phyloP scores from a whole-genome alignment of 257 asterid species.

The Nemophila menziesii region DNA sequence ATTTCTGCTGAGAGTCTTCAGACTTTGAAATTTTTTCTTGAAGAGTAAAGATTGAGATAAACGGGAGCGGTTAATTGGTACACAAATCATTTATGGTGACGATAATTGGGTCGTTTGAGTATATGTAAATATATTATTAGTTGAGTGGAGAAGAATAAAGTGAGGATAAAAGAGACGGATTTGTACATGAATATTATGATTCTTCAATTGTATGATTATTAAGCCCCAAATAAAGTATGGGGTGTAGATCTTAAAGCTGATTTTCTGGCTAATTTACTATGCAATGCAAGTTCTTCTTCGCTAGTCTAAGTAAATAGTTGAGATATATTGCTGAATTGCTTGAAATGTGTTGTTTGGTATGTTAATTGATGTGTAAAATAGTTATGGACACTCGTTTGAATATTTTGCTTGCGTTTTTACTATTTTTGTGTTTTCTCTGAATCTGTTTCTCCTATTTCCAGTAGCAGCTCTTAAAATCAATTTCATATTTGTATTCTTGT shows the following conservation, averaged over 20 bases:
- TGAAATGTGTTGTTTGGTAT: too few relatives aligned
- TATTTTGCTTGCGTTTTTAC: too few relatives aligned
- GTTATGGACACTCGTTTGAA: too few relatives aligned
- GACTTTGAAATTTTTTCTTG: conserved; percentile 49
- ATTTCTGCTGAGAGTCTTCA: conserved; percentile 79
- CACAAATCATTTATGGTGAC: conserved; percentile 6
- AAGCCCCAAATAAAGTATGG: conserved; percentile 1
- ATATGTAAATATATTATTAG: conserved; percentile 23
- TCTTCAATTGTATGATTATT: conserved; percentile 9
- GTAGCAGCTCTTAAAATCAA: too few relatives aligned
- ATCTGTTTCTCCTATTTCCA: too few relatives aligned
- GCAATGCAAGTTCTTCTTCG: not conserved
- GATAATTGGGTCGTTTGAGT: conserved; percentile 12
- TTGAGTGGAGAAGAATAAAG: conserved; percentile 19
- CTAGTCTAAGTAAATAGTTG: too few relatives aligned
- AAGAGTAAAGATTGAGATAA: conserved; percentile 28
- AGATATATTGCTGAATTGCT: too few relatives aligned
- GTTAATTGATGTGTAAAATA: too few relatives aligned
- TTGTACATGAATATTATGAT: conserved; percentile 4
- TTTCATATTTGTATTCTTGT: too few relatives aligned
- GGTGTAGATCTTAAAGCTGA: not conserved
- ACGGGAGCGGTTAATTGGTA: not conserved
- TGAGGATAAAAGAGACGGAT: not conserved
- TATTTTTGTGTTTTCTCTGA: too few relatives aligned
- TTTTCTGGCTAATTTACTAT: not conserved